Evolutionary conservation across 805 yeast genomes (phyloP), one percentile per base, ranked within the genome.

Genomic region (Yarrowia yakushimensis): DNA sequence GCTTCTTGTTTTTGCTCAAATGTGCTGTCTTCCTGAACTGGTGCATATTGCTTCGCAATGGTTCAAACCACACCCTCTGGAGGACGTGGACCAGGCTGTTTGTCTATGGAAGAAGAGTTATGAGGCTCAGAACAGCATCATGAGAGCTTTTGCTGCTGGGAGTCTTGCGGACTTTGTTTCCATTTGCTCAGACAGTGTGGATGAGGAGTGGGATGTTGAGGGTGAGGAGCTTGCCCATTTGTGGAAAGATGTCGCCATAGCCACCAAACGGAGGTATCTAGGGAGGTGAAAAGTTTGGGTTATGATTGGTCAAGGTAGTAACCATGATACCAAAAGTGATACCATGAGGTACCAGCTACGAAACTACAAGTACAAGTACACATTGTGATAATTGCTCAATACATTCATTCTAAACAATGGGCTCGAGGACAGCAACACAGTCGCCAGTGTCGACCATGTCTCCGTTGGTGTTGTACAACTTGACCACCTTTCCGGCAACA

Each of bases 361-460:
- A n/a, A n/a, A n/a, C n/a, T n/a, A n/a, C n/a, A n/a, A n/a, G n/a
- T n/a, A n/a, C n/a, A n/a, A n/a, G n/a, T n/a, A n/a, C n/a, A n/a
- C n/a, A n/a, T n/a, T n/a, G n/a, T n/a, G n/a, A n/a, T n/a, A n/a
- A n/a, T n/a, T n/a, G n/a, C n/a, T n/a, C n/a, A n/a, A n/a, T n/a
- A n/a, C n/a, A n/a, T n/a, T n/a, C n/a, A n/a, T n/a, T n/a, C 17
- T 39, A 57, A 31, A 46, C 48, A 60, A 9, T 63, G 52, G 72
- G 82, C 72, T 83, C 85, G 41, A 88, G 77, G 23, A 92, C 96
- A 57, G 87, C 97, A 50, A 94, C 97, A 65, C 90, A 76, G 73
- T 94, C 98, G 66, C 99, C 99, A 39, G 97, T 90, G 65, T 93
- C 97, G 41, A 93, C 96, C 88, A 94, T 89, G 71, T 93, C 97